Evolutionary conservation across 1,139 yeast genomes (phyloP), one percentile per base, ranked within the genome.

Genomic region (Pichia sp.): DNA sequence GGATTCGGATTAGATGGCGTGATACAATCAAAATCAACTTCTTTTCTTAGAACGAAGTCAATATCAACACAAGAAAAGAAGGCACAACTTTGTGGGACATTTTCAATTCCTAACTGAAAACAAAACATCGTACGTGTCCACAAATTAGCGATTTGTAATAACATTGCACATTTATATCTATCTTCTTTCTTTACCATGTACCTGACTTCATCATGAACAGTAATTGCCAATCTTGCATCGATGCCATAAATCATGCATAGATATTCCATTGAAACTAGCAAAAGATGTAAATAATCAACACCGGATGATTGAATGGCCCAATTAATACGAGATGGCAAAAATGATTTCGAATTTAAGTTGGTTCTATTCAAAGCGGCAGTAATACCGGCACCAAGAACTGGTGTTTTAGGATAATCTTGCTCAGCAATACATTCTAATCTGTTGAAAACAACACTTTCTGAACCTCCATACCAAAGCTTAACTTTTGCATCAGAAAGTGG

Each of bases 291-390:
- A 60, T 94, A 94, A 62, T 94, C 98, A 20, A 94, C 99, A 35
- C 98, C 99, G 1, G 97, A 87, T 35, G 97, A 87, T 62, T 94
- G 99, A 59, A 94, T 94, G 0, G 96, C 87, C 99, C 99, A 94
- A 59, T 94, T 94, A 52, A 90, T 84, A 57, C 99, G 68, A 2
- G 97, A 87, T 0, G 98, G 94, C 56, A 92, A 66, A 62, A 83
- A 92, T 1, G 76, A 69, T 47, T 80, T 80, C 38, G 76, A 70
- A 47, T 78, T 78, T 57, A 94, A 73, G 58, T 90, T 81, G 45
- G 71, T 68, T 40, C 77, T 74, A 51, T 77, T 74, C 47, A 94
- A 68, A 0, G 98, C 96, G 50, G 80, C 80, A 0, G 99, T 92
- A 41, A 94, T 89, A 10, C 95, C 83, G 4, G 97, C 96, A 2